phyloP scores from a whole-genome alignment of 306 rosid species.

The Carpinus viminea region DNA sequence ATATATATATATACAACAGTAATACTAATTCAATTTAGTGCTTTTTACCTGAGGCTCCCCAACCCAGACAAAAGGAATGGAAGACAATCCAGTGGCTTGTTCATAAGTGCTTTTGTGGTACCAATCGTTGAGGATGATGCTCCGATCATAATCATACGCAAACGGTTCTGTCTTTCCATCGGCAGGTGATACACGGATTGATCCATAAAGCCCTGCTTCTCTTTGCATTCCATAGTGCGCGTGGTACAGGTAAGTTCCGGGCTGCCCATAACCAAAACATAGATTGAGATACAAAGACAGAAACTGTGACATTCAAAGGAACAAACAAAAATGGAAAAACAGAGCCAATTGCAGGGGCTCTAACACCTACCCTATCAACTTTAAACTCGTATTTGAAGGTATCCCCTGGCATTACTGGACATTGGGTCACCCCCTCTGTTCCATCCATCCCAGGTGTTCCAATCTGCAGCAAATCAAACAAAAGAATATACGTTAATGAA shows the following conservation, averaged over 20 bases:
- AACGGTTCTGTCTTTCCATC: conserved; percentile 70
- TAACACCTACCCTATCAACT: conserved; percentile 68
- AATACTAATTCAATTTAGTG: not conserved
- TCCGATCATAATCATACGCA: conserved; percentile 71
- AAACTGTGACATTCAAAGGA: too few species aligned
- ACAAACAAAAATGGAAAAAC: too few species aligned
- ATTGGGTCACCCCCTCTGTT: conserved; percentile 85
- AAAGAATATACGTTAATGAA: not conserved
- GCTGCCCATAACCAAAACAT: too few species aligned
- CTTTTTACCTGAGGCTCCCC: conserved; percentile 72
- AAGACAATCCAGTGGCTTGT: conserved; percentile 63
- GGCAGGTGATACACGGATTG: conserved; percentile 58
- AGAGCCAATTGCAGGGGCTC: too few species aligned
- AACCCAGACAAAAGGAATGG: conserved; percentile 55
- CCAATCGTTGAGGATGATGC: conserved; percentile 83
- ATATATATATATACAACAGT: not conserved
- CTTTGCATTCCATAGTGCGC: conserved; percentile 22
- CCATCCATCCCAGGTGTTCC: conserved; percentile 97
- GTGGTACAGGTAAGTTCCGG: too few species aligned
- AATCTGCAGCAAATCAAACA: conserved; percentile 36
- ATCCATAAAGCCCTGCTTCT: conserved; percentile 74
- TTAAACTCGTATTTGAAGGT: conserved; percentile 68
- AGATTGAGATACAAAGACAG: too few species aligned
- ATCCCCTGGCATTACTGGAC: conserved; percentile 80
- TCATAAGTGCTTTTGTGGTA: conserved; percentile 65